A percentile compares a stretch with the other conserved stretches of the same genome.
phyloP scores from a whole-genome alignment of 2,329 filamentous ascomycete species.

The Colletotrichum sp. region DNA sequence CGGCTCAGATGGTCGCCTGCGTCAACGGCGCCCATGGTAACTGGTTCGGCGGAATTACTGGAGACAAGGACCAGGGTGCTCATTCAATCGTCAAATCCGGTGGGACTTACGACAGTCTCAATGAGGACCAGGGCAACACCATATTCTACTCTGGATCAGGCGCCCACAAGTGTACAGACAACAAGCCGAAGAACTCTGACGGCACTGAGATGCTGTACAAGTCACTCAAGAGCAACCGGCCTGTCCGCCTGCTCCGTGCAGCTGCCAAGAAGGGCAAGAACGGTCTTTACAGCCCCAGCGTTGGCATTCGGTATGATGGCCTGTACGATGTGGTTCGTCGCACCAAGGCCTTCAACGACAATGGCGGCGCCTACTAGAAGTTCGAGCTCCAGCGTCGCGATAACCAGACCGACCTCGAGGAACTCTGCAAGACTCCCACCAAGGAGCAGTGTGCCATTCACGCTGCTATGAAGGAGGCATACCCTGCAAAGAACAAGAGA shows the following conservation, averaged over 20 bases:
- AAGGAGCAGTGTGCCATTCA: neutral
- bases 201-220: neutral
- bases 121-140: rapidly evolving
- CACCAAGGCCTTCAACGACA: neutral
- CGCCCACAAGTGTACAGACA: rapidly evolving
- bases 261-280: rapidly evolving
- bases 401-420: rapidly evolving
- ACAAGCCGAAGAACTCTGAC: neutral
- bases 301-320: rapidly evolving
- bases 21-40: neutral
- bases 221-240: neutral
- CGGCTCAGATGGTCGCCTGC: neutral
- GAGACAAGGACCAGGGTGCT: rapidly evolving
- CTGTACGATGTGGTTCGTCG: neutral
- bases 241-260: neutral
- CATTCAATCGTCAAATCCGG: rapidly evolving
- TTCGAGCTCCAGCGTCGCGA: neutral
- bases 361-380: neutral
- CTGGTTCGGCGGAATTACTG: rapidly evolving
- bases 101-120: rapidly evolving
- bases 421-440: neutral
- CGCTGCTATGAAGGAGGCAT: neutral
- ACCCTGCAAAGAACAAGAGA: neutral
- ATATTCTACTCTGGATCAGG: rapidly evolving
- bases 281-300: neutral